Evolutionary conservation across 2,329 filamentous ascomycete species (phyloP).

Genomic region (Coniochaeta sp.): DNA sequence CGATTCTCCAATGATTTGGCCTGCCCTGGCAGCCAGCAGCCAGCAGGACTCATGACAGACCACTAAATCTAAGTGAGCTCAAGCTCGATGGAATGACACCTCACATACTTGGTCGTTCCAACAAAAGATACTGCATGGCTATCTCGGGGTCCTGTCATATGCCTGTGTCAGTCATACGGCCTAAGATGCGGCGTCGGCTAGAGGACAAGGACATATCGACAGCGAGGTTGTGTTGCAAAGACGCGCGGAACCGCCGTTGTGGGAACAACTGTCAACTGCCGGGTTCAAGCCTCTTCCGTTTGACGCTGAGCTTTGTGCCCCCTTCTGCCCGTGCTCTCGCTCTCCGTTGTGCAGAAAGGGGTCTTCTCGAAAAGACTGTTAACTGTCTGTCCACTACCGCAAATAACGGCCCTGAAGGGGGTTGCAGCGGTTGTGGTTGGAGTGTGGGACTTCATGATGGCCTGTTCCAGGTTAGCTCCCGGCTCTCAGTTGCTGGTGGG

Average conservation of each 20-base stretch:
- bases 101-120: not conserved
- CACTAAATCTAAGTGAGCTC: not conserved
- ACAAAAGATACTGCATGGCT: not conserved
- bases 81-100: not conserved
- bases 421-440: not conserved
- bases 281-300: slow-evolving; percentile 1
- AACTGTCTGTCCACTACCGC: not conserved
- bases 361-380: not conserved
- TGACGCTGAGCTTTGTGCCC: not conserved
- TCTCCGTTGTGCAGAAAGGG: not conserved
- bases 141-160: not conserved
- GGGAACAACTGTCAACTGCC: not conserved
- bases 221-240: not conserved
- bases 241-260: not conserved
- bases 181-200: not conserved
- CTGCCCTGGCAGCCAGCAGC: not conserved
- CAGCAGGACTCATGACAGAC: not conserved
- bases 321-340: not conserved
- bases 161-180: not conserved
- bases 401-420: not conserved
- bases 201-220: not conserved
- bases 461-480: slow-evolving; percentile 1
- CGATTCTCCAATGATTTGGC: not conserved
- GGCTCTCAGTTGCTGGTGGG: not conserved
- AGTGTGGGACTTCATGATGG: not conserved